Conservation (phyloP, 345 rosid genomes). For the Citrus hindsii region DNA sequence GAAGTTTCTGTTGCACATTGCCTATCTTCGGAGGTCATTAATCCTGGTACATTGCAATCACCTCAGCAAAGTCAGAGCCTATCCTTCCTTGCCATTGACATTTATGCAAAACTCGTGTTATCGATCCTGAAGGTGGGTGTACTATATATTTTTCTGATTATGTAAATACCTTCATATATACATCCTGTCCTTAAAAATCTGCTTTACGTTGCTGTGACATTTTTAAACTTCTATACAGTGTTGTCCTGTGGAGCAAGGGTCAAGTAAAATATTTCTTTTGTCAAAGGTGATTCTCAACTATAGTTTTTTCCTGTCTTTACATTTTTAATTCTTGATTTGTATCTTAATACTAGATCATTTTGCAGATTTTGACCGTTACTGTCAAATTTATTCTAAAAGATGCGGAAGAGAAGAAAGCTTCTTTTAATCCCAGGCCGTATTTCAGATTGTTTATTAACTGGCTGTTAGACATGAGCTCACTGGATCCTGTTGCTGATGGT, state of each 20-base stretch:
- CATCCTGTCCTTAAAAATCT: neutral
- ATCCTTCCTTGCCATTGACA: constrained; percentile 81
- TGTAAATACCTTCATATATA: neutral
- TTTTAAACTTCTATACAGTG: constrained; percentile 20
- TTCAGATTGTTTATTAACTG: constrained; percentile 76
- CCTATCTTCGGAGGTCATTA: constrained; percentile 65
- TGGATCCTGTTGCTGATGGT: constrained; percentile 64
- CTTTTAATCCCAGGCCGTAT: constrained; percentile 68
- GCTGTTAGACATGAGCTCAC: constrained; percentile 67
- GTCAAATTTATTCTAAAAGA: constrained; percentile 79
- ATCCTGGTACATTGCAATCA: constrained; percentile 52
- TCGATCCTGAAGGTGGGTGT: constrained; percentile 48
- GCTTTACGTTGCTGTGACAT: neutral
- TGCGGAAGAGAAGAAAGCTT: constrained; percentile 75
- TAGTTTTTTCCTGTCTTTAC: neutral
- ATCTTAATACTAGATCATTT: constrained; percentile 16
- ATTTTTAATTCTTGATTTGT: neutral
- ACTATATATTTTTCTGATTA: neutral
- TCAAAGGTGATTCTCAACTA: constrained; percentile 48
- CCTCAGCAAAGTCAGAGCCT: constrained; percentile 69
- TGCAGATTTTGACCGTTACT: constrained; percentile 71
- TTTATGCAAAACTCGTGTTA: constrained; percentile 76
- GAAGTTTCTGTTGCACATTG: constrained; percentile 86
- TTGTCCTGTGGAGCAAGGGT: constrained; percentile 74
- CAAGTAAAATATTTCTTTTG: constrained; percentile 57